Evolutionary conservation across 768 basidiomycete genomes (phyloP), one percentile per base, ranked within the genome.

Genomic region (Crucibulum laeve): DNA sequence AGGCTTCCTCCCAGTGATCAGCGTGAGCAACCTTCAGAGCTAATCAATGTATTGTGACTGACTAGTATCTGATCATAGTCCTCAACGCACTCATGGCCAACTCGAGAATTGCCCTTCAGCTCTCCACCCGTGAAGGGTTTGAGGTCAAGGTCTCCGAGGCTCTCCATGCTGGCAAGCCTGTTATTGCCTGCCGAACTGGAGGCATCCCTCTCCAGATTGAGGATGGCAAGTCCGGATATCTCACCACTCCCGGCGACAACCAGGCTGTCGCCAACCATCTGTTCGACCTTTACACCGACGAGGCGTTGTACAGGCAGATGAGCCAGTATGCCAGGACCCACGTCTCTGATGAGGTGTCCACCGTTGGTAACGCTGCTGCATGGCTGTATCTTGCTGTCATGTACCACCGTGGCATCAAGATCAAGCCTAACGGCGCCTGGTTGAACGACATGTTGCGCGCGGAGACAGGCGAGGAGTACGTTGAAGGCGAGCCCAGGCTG

Each of bases 111-210:
- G 92, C 89, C 3, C 77, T 91, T 38, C 94, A 97, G 63, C 80
- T 97, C 35, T 92, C 90, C 40, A 85, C 87, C 35, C 85, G 92
- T 45, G 94, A 97, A 68, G 94, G 94, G 22, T 97, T 96, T 67
- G 94, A 97, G 59, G 91, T 97, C 66, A 97, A 97, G 64, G 92
- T 94, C 39, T 92, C 91, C 37, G 91, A 95, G 67, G 91, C 89
- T n/a, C 73, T 97, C 41, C 89, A 94, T 63, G 82, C 90, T 23
- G 87, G 87, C 47, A 87, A 87, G 50, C 92, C 92, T 24, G 74
- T 94, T 56, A 77, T 97, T 54, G 89, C 89, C 5, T 83, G 74
- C 40, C 74, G 73, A 45, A 94, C 94, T 3, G 94, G 94, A 46
- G 93, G 93, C 53, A 95, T 97, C 57, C 94, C 94, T 32, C 80